These are phyloP conservation scores for Raphanus hybrid DNA, from an alignment of 441 rosid species.

Conservation along the genomic window DNA sequence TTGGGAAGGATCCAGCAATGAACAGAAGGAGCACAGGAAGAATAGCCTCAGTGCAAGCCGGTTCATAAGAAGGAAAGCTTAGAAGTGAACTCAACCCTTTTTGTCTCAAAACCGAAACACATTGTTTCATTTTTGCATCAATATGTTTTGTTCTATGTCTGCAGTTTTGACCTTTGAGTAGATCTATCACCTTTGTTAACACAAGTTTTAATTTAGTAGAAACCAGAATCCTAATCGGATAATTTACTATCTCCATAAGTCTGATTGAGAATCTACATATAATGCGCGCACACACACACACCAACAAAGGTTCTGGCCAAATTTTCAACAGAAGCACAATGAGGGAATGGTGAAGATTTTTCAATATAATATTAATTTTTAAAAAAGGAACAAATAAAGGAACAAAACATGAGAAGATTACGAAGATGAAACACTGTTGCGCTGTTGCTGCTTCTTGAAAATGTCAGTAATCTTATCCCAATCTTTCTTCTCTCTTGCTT, in stretches of 20 bases:
- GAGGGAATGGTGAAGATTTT: constrained; percentile 42
- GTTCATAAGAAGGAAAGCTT: constrained; percentile 41
- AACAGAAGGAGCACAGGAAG: constrained; percentile 86
- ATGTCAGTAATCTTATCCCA: constrained; percentile 78
- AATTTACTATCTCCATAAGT: neutral
- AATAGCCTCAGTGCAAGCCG: constrained; percentile 54
- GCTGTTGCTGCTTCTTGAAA: constrained; percentile 59
- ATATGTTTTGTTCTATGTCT: no score
- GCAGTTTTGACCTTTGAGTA: no score
- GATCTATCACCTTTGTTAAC: no score
- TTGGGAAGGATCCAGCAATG: constrained; percentile 80
- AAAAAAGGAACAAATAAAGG: neutral
- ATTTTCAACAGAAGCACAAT: constrained; percentile 39
- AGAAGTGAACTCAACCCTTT: neutral
- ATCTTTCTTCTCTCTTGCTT: constrained; percentile 69
- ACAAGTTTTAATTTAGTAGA: no score
- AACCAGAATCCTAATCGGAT: no score
- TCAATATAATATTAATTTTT: constrained; percentile 16
- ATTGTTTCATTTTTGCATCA: neutral
- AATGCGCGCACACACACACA: constrained; percentile 25
- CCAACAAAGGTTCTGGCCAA: constrained; percentile 41
- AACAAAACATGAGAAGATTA: constrained; percentile 25
- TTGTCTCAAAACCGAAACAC: neutral
- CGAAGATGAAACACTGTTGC: constrained; percentile 37
- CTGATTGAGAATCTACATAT: constrained; percentile 27